A percentile compares a stretch with the other conserved stretches of the same genome.
Conservation (phyloP, 208 protist genomes). For the Trypanosoma scelopori region DNA sequence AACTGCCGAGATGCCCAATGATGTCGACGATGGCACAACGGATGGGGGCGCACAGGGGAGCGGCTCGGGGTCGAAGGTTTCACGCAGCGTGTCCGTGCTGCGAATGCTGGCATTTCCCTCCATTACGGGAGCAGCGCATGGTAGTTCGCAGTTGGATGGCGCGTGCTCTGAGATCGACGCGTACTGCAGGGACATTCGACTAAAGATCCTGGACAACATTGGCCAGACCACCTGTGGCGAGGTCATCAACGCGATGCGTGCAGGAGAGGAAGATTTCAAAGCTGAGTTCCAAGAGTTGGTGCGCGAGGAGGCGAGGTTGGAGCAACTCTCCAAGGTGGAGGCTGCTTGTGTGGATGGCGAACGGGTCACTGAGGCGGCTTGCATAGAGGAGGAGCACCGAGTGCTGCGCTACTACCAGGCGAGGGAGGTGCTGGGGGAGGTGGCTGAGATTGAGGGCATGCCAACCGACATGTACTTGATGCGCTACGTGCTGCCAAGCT, state of each 20-base stretch:
- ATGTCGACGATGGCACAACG: constrained; percentile 18
- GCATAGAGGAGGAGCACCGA: constrained; percentile 42
- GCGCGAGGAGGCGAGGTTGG: constrained; percentile 14
- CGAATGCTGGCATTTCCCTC: constrained; percentile 23
- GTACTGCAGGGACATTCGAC: constrained; percentile 23
- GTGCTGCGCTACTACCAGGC: constrained; percentile 61
- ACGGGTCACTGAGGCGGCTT: constrained; percentile 24
- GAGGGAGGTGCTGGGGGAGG: constrained; percentile 40
- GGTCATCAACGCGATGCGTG: constrained; percentile 4
- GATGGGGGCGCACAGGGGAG: constrained; percentile 16
- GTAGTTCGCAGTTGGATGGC: neutral
- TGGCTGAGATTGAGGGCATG: constrained; percentile 28
- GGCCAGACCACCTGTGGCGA: constrained; percentile 18
- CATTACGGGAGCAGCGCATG: neutral
- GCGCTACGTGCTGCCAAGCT: constrained; percentile 90
- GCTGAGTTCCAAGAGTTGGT: neutral
- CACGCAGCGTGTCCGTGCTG: constrained; percentile 44
- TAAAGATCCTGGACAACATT: constrained; percentile 16
- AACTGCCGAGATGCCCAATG: constrained; percentile 31
- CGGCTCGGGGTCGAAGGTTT: constrained; percentile 20
- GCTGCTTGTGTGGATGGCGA: constrained; percentile 34
- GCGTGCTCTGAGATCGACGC: neutral
- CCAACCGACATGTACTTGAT: constrained; percentile 92
- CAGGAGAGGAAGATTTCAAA: constrained; percentile 15
- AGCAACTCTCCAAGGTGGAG: constrained; percentile 30